A percentile compares a stretch with the other conserved stretches of the same genome.
These are phyloP conservation scores for Pugionium dolabratum DNA, from an alignment of 345 rosid species.

Conservation along the genomic window DNA sequence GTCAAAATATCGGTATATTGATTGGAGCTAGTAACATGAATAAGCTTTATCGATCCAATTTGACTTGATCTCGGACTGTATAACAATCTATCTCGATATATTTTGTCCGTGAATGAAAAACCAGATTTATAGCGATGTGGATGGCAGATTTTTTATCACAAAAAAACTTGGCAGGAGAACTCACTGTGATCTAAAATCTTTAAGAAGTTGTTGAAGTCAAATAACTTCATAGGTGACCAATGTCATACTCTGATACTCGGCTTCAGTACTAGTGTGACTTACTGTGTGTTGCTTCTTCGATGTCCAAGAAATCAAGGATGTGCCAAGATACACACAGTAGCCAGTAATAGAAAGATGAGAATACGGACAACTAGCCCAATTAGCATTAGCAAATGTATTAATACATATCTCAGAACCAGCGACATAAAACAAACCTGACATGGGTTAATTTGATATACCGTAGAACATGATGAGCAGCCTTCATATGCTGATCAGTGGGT, in stretches of 20 bases:
- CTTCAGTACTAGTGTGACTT: background rate
- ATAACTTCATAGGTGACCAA: background rate
- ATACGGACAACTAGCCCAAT: background rate
- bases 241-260: background rate
- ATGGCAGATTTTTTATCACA: background rate
- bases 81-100: background rate
- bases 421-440: background rate
- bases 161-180: background rate
- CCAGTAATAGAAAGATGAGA: background rate
- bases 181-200: background rate
- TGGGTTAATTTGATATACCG: background rate
- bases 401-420: background rate
- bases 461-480: background rate
- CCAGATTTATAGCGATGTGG: background rate
- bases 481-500: background rate
- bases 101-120: background rate
- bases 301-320: background rate
- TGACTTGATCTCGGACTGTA: accelerated
- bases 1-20: background rate
- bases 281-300: background rate
- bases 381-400: background rate
- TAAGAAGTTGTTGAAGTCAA: background rate
- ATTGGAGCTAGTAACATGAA: background rate
- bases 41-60: accelerated
- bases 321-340: background rate